Percentiles rank a stretch among this genome's conserved stretches.
Conservation (phyloP, 371 early-diverging fungal species). For the Rhizopus delemar region DNA sequence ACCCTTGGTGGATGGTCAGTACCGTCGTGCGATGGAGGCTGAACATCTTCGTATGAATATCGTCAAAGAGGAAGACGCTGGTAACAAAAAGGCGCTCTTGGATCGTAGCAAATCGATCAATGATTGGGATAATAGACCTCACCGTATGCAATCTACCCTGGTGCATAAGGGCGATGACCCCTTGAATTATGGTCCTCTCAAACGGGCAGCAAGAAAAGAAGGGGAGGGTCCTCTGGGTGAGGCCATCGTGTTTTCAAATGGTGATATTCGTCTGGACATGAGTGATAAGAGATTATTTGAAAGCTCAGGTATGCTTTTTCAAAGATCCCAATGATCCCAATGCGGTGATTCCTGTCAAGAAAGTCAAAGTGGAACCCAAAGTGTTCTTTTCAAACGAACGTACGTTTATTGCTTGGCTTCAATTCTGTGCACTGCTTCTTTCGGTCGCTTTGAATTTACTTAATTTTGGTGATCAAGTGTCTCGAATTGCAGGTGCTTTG, state of each 20-base stretch:
- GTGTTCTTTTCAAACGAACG: conserved; percentile 99
- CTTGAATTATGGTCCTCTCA: conserved; percentile 25
- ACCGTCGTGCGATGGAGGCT: conserved; percentile 41
- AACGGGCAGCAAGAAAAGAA: conserved; percentile 4
- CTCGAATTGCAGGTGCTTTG: conserved; percentile 72
- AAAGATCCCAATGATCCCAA: conserved; percentile 27
- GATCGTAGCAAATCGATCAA: neutral
- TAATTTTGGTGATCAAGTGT: conserved; percentile 81
- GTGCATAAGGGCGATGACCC: conserved; percentile 27
- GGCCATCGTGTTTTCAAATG: conserved; percentile 24
- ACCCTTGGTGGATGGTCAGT: conserved; percentile 52
- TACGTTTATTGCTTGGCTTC: conserved; percentile 94
- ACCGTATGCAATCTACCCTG: conserved; percentile 31
- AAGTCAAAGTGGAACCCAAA: conserved; percentile 97
- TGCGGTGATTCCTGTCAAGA: conserved; percentile 52
- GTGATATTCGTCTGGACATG: conserved; percentile 28
- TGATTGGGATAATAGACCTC: conserved; percentile 23
- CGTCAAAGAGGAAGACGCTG: conserved; percentile 1
- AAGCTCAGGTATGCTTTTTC: conserved; percentile 16
- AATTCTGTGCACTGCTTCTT: conserved; percentile 75
- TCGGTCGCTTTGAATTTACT: conserved; percentile 80
- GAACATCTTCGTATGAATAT: conserved; percentile 37
- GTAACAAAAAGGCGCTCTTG: neutral
- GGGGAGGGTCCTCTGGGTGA: conserved; percentile 24
- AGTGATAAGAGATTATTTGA: conserved; percentile 11